Evolutionary conservation across 495 filamentous ascomycete species (phyloP), one percentile per base, ranked within the genome.

Genomic region (Hypoxylon fragiforme): DNA sequence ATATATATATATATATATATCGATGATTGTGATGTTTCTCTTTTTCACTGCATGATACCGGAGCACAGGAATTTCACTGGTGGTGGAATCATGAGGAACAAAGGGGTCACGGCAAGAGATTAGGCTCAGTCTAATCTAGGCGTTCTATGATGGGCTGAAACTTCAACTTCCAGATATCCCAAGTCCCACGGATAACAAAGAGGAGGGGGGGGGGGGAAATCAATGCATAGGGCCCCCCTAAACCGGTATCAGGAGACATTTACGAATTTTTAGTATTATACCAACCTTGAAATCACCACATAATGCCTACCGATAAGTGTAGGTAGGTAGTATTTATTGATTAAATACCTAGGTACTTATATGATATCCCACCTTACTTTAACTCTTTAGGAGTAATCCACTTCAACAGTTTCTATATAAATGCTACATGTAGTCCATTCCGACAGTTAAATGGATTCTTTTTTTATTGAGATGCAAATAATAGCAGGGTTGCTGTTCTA

Each of bases 21-120:
- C n/a, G n/a, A n/a, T n/a, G n/a, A 34, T 7, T 8, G 3, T 34
- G 31, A 34, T 3, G 3, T 34, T 7, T 13, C 12, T n/a, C n/a
- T n/a, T n/a, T n/a, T 34, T 34, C 18, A 38, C 42, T 51, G 37
- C 51, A 61, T 48, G 52, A 50, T 31, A 38, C 28, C 16, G 51
- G 57, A 51, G 38, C 45, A 7, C 26, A 8, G 41, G 46, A 36
- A 48, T 35, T 45, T 45, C 46, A 40, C 28, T 44, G 46, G 28
- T 35, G 50, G 51, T 31, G 26, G 36, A 47, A 38, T 19, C 20
- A 50, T 22, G 50, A 49, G 57, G 43, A 21, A 21, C 3, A 45
- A 18, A n/a, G n/a, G 44, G 45, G 32, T 11, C 35, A 51, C 13
- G 38, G 44, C 32, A 28, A 19, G 39, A 44, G 36, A 38, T 22